Evolutionary conservation across 139 green algal species (phyloP), one percentile per base, ranked within the genome.

Genomic region (Chlorella sp.): DNA sequence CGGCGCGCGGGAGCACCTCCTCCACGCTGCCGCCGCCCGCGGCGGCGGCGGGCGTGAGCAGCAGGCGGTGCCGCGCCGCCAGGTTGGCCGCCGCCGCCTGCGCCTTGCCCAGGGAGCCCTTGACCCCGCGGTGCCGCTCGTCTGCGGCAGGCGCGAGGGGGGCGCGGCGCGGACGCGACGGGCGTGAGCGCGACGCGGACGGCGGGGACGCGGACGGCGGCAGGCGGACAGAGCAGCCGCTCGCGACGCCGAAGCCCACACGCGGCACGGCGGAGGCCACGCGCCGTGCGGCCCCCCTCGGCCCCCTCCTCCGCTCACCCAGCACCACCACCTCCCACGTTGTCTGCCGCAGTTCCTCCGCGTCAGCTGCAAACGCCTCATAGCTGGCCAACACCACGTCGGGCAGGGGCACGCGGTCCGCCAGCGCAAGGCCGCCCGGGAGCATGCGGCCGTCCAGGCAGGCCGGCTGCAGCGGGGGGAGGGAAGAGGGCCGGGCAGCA

Each of bases 311-410:
- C n/a, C n/a, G n/a, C n/a, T n/a, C n/a, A n/a, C n/a, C n/a, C 63
- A 95, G 62, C 27, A 94, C 79, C 8, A 95, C 60, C 0, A 73
- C 71, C 36, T 90, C 83, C 92, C 92, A 97, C 31, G 74, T 77
- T 12, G 94, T 40, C 8, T 50, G 62, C 60, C 79, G 78, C 64
- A 95, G 82, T 33, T 77, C 71, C 1, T 48, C 45, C 0, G 83
- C 66, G 59, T 94, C 90, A 14, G 81, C 58, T 19, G 72, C 77
- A 17, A 91, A 79, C 8, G 84, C 77, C 76, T 97, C 92, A 53
- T 91, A 88, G 14, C 67, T 86, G 1, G 88, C 86, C 1, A 97
- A 59, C 38, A 97, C 87, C 21, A 94, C 81, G 41, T 95, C 87
- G 2, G 89, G 77, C 87, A 93, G 93, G 43, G 87, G 81, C 35